Evolutionary conservation across 345 rosid species (phyloP).

Genomic region (Lepidium sativum): DNA sequence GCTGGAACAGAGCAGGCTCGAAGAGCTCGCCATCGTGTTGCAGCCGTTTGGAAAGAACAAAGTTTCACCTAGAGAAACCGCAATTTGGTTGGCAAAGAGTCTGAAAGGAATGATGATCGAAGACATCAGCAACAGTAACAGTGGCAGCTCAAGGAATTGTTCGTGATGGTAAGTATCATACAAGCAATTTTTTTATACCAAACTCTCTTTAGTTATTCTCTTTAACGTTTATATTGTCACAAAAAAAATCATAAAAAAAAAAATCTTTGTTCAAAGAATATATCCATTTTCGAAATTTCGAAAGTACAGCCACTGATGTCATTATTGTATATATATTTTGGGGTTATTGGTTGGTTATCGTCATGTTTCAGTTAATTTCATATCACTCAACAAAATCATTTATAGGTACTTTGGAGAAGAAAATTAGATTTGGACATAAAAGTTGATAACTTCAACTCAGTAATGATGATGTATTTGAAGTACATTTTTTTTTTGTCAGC

Average conservation of each 20-base stretch:
- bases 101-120: slow-evolving; percentile 93
- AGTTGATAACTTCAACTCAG: no score
- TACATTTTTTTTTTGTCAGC: no score
- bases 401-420: no score
- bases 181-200: not conserved
- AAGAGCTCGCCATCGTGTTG: slow-evolving; percentile 89
- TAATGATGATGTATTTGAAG: no score
- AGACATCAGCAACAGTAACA: slow-evolving; percentile 34
- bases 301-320: not conserved
- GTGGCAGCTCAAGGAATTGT: slow-evolving; percentile 19
- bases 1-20: slow-evolving; percentile 73
- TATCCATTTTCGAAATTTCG: slow-evolving; percentile 8
- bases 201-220: not conserved
- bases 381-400: no score
- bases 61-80: slow-evolving; percentile 97
- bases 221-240: slow-evolving; percentile 2
- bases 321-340: not conserved
- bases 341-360: not conserved
- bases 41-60: slow-evolving; percentile 94
- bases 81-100: slow-evolving; percentile 95
- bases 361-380: not conserved
- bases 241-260: not conserved
- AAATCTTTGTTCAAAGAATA: not conserved
- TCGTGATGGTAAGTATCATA: slow-evolving; percentile 9
- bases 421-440: no score